Conservation (phyloP, 2,329 filamentous ascomycete species). For the Curvularia sp. region DNA sequence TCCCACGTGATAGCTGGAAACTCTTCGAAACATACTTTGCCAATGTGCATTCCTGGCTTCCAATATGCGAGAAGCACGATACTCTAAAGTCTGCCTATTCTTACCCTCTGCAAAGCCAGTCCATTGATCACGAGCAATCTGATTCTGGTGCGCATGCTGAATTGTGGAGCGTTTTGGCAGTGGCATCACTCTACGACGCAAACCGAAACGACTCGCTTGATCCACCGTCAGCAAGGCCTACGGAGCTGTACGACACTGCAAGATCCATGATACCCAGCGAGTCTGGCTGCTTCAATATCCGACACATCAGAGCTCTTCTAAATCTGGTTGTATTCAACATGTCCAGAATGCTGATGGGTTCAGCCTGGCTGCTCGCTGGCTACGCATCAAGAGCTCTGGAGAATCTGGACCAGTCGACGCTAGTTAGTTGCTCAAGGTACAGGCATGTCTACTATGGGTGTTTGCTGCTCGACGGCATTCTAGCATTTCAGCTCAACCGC, state of each 20-base stretch:
- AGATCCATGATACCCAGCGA: slow-evolving; percentile 44
- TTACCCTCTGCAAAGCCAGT: slow-evolving; percentile 57
- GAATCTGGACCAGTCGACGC: slow-evolving; percentile 49
- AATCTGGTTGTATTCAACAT: slow-evolving; percentile 68
- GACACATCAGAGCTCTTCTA: slow-evolving; percentile 54
- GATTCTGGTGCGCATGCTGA: slow-evolving; percentile 53
- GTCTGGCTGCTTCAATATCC: slow-evolving; percentile 44
- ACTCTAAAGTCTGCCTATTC: slow-evolving; percentile 66
- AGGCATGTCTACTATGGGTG: slow-evolving; percentile 63
- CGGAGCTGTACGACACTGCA: slow-evolving; percentile 38
- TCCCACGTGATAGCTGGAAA: slow-evolving; percentile 64
- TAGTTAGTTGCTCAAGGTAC: slow-evolving; percentile 39
- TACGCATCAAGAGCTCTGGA: slow-evolving; percentile 65
- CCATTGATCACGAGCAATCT: slow-evolving; percentile 28
- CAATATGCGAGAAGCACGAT: slow-evolving; percentile 72
- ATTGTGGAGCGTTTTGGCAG: slow-evolving; percentile 56
- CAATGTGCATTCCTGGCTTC: slow-evolving; percentile 79
- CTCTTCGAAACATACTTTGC: slow-evolving; percentile 77
- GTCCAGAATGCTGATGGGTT: slow-evolving; percentile 62
- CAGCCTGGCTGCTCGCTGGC: slow-evolving; percentile 71
- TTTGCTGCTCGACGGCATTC: slow-evolving; percentile 67
- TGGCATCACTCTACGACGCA: slow-evolving; percentile 47
- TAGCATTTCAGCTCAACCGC: slow-evolving; percentile 61
- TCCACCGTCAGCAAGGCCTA: slow-evolving; percentile 18
- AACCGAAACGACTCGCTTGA: slow-evolving; percentile 9